Base-by-base conservation (phyloP, 345 rosid species). In the Syzygium aqueum region DNA sequence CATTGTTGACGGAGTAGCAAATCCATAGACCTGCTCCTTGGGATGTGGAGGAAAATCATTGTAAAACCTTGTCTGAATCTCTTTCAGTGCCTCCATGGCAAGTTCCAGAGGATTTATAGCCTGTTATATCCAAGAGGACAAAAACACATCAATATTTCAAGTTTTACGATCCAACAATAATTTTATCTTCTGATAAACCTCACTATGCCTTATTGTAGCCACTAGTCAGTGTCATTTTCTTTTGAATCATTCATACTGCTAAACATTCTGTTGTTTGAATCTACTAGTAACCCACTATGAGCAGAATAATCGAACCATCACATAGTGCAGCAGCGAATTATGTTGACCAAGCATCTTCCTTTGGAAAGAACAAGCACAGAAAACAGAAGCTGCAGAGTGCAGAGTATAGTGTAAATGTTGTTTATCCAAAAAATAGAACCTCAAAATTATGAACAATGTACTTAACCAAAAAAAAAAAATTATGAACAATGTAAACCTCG, bases 1-100 rank as follows among this genome's bases (percentile, higher is more conserved):
- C 97, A 98, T 98, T 15, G 99, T 98, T 84, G 99, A 98, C 27
- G 99, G 98, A 13, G 98, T 96, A 11, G 98, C 98, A 92, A 94
- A 98, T 86, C 98, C 96, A 85, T 98, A 96, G 53, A 92, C 92
- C 87, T 93, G 89, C 91, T 98, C 99, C 88, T 91, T 88, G 9
- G 92, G 93, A 89, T 95, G 98, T 63, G 99, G 94, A 4, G 99
- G 99, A 51, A 96, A 98, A 91, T 98, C 99, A 88, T 85, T 92
- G 88, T 96, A 98, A 92, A 98, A 98, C 77, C 93, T 93, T 46
- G 91, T 56, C 86, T 98, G 99, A 67, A 98, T 94, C 85, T 93
- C 95, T 89, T 95, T 93, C 84, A 95, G 90, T 85, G 97, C 97
- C 87, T 95, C 99, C 99, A 96, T 98, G 87, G 93, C 96, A 14